These are phyloP conservation scores for Euphrasia confusa DNA, from an alignment of 257 asterid species.

Conservation along the genomic window DNA sequence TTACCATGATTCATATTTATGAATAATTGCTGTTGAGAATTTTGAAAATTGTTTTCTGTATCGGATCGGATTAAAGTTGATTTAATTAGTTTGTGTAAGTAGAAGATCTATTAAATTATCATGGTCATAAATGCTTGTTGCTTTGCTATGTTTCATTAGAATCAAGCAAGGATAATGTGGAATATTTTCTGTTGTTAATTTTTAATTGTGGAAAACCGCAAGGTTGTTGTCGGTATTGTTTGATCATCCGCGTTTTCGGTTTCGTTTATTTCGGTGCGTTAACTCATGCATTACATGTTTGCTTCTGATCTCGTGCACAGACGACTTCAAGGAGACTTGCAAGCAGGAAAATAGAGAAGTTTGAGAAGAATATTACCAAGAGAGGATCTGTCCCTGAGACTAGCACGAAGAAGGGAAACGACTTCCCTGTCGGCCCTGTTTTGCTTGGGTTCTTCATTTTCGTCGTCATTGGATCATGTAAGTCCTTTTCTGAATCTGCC, in stretches of 20 bases:
- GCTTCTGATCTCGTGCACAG: slow-evolving; percentile 28
- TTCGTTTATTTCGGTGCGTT: neutral
- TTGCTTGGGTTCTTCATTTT: slow-evolving; percentile 87
- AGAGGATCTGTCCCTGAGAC: slow-evolving; percentile 84
- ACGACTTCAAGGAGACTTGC: slow-evolving; percentile 93
- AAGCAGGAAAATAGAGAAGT: slow-evolving; percentile 78
- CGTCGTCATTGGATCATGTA: slow-evolving; percentile 78
- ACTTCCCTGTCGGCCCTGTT: slow-evolving; percentile 84
- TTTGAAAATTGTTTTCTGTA: no score
- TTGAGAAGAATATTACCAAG: slow-evolving; percentile 84
- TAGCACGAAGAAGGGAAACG: slow-evolving; percentile 67
- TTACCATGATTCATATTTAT: no score
- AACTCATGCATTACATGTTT: neutral
- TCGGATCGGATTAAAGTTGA: no score
- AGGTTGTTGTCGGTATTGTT: neutral
- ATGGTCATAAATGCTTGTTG: no score
- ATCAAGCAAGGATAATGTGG: no score
- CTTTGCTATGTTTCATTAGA: no score
- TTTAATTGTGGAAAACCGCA: neutral
- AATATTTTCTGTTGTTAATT: neutral
- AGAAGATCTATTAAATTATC: no score
- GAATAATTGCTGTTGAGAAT: no score
- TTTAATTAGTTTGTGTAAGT: no score
- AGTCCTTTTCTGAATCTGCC: neutral
- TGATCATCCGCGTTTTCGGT: neutral